Evolutionary conservation across 306 rosid species (phyloP), one percentile per base, ranked within the genome.

Genomic region (Arachis stenosperma): DNA sequence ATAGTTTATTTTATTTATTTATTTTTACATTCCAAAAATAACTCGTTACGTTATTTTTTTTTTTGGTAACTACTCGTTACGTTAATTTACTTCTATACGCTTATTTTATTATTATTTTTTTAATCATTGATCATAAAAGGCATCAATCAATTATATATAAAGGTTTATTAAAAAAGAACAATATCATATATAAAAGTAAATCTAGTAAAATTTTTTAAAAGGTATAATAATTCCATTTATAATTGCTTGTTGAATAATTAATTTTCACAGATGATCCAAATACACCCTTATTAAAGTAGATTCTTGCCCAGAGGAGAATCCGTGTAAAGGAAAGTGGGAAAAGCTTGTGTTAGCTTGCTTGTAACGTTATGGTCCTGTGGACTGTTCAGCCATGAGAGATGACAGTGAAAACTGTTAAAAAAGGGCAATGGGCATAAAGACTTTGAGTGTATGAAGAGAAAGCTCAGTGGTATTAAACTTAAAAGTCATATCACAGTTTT

Each of bases 391-490:
- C 69, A 48, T 12, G 54, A 56, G 57, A 57, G 65, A 59, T 70
- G 70, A 74, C 43, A 46, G 77, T 27, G 71, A 61, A 66, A 67
- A 50, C 63, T 27, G 77, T 75, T 75, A 79, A 42, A 67, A 75
- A 75, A 75, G 78, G 60, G 79, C 67, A 69, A 51, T 22, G 55
- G 55, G 70, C 67, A 71, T 67, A 40, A 40, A 59, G 43, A 43
- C 79, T 58, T 58, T 83, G 81, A 70, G 76, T 67, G 76, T 54
- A 67, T 22, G 67, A 62, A 67, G 79, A 62, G 84, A 57, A 71
- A 83, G 52, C 52, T 56, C 42, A 37, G 39, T 68, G 62, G 43
- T 60, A 36, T 65, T 70, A 52, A 46, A 29, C 27, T 22, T 22
- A 22, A 22, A 22, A 22, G 27, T 22, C 37, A 33, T 33, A 67